Base-by-base conservation (phyloP, 768 basidiomycete genomes). In the Phaffia tasmanica region DNA sequence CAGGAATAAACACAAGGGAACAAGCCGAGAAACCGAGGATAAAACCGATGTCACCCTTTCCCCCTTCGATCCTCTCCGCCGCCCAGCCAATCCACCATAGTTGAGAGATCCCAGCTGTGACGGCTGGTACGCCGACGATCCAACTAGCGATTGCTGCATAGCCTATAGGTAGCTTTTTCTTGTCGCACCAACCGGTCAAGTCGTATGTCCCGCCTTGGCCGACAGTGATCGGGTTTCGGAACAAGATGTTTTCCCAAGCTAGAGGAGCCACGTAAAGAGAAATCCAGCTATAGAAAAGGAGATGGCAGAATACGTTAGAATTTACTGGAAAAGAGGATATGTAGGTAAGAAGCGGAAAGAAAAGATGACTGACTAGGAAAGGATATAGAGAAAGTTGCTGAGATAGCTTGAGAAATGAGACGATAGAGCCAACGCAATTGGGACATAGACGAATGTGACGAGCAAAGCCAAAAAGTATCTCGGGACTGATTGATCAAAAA, bases 391-490 rank as follows among this genome's bases (percentile, higher is more conserved):
- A 55, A 67, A 67, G 53, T 67, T 67, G 46, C 53, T 56, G 0
- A 67, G 61, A 23, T 62, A 57, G 46, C 48, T 48, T 23, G 61
- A 57, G 19, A 57, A 62, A 21, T 58, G 32, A 25, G 55, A 27
- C 16, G 66, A 67, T 11, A 67, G 66, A 30, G 66, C 66, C 21
- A 67, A 62, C 7, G 66, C 66, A 60, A 67, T 55, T 23, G 16
- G 70, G 18, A 80, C 83, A 64, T 62, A 86, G 85, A 87, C 83
- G 2, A 81, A 85, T 15, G 81, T 84, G 7, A 83, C 83, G 57
- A 87, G 70, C 16, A 88, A 70, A 6, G 83, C 81, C 73, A 89
- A 84, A 15, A 87, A 76, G 74, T 85, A 88, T 72, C 86, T 80
- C 1, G 87, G 87, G 8, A 88, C 79, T 67, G 60, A 47, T 50